Evolutionary conservation across 768 basidiomycete species (phyloP), one percentile per base, ranked within the genome.

Genomic region (Agrocybe chaxingu): DNA sequence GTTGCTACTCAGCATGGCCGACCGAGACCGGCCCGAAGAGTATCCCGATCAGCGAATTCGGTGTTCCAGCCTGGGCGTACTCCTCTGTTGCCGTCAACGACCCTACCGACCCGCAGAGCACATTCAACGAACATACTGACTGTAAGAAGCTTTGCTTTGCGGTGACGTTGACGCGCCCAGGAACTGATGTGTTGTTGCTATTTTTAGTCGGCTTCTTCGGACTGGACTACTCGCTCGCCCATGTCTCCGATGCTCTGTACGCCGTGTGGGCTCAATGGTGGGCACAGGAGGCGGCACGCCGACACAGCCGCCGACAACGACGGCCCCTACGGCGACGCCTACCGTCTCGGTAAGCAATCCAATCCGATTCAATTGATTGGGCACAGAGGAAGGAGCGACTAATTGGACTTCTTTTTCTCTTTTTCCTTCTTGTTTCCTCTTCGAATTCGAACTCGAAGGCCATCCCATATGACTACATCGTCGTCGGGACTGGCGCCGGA

Each of bases 181-280:
- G 29, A 19, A 12, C 4, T 37, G 19, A 42, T 42, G 12, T 42
- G 51, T 35, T 38, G 47, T 31, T 33, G 13, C 7, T 7, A 8
- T 41, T 39, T 49, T 7, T 48, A 82, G 81, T 83, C 58, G 81
- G 81, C 4, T 83, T 84, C 68, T 85, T 73, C 62, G 82, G 80
- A 47, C 62, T 78, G 41, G 70, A 74, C 56, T 79, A 71, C 55
- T 66, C 75, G 1, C 47, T 51, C 9, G 76, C 77, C n/a, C 74
- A 77, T 49, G 78, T 77, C 7, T 69, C 75, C 34, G 70, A 64
- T 42, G 61, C 66, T 12, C 65, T 70, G 47, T 84, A 85, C 62
- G 57, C 66, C 35, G 67, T 68, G 54, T 83, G 79, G 74, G 74
- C 79, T 19, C n/a, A 62, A 63, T 34, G 80, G 81, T 49, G 71